Conservation (phyloP, 2,329 filamentous ascomycete species). For the Hypoxylon sp. region DNA sequence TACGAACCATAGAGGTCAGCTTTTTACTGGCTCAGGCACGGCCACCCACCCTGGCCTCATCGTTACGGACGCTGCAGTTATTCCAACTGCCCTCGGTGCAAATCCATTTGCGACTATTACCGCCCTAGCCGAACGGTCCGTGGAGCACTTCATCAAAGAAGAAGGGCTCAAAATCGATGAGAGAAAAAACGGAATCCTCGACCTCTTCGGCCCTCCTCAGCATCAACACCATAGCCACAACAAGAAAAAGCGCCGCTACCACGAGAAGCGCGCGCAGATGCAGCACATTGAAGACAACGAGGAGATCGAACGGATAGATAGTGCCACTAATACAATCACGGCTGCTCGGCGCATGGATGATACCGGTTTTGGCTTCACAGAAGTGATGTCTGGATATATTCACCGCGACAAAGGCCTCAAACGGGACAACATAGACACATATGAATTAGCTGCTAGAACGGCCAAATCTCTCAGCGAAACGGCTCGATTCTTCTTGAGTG, state of each 20-base stretch:
- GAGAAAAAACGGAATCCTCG: constrained; percentile 63
- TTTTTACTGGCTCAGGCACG: constrained; percentile 68
- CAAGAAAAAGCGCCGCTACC: constrained; percentile 13
- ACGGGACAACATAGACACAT: constrained; percentile 66
- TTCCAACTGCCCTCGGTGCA: constrained; percentile 74
- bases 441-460: constrained; percentile 66
- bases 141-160: constrained; percentile 65
- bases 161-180: constrained; percentile 62
- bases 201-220: constrained; percentile 69
- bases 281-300: constrained; percentile 50
- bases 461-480: constrained; percentile 69
- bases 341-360: constrained; percentile 62
- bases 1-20: constrained; percentile 72
- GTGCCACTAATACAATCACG: constrained; percentile 58
- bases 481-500: constrained; percentile 72
- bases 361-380: constrained; percentile 72
- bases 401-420: constrained; percentile 61
- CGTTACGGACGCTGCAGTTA: constrained; percentile 72
- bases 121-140: constrained; percentile 75
- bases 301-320: constrained; percentile 57
- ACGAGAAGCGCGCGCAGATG: constrained; percentile 37
- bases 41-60: constrained; percentile 72
- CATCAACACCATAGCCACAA: constrained; percentile 47
- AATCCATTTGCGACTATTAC: constrained; percentile 80
- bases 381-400: constrained; percentile 75